Percentiles rank a stretch among this genome's conserved stretches.
Evolutionary conservation across 1,284 basidiomycete genomes (phyloP).

Genomic region (Hemileia vastatrix): DNA sequence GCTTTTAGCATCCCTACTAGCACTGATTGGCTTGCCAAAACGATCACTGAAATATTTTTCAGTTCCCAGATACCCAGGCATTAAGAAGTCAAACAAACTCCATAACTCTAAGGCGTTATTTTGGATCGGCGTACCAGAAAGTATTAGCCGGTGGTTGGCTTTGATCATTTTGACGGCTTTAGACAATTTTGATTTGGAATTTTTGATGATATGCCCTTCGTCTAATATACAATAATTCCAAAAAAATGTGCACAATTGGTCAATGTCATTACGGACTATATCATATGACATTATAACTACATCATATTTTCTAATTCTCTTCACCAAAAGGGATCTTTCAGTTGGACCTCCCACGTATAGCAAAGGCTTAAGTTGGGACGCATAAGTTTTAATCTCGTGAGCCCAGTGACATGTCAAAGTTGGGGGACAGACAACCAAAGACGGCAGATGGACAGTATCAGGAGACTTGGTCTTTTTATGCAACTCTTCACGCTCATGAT

Average conservation of each 20-base stretch:
- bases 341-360: slow-evolving; percentile 83
- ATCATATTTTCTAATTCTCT: slow-evolving; percentile 64
- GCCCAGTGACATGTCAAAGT: slow-evolving; percentile 98
- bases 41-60: slow-evolving; percentile 92
- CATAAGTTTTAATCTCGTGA: slow-evolving; percentile 91
- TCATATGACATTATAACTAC: slow-evolving; percentile 96
- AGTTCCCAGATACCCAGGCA: slow-evolving; percentile 96
- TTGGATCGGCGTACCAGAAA: slow-evolving; percentile 97
- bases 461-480: slow-evolving; percentile 60
- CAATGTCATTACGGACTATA: slow-evolving; percentile 88
- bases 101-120: slow-evolving; percentile 98
- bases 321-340: slow-evolving; percentile 64
- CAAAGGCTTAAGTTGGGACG: slow-evolving; percentile 70
- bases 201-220: slow-evolving; percentile 98
- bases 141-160: slow-evolving; percentile 82
- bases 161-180: slow-evolving; percentile 86
- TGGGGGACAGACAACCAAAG: slow-evolving; percentile 90
- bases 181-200: slow-evolving; percentile 92
- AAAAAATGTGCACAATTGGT: slow-evolving; percentile 60
- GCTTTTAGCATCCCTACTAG: slow-evolving; percentile 84
- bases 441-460: slow-evolving; percentile 78
- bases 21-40: slow-evolving; percentile 90
- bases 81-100: slow-evolving; percentile 98
- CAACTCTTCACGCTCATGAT: slow-evolving; percentile 69
- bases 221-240: slow-evolving; percentile 98